These are phyloP conservation scores for Bathelium albidoporum DNA, from an alignment of 495 filamentous ascomycete species.

Conservation along the genomic window DNA sequence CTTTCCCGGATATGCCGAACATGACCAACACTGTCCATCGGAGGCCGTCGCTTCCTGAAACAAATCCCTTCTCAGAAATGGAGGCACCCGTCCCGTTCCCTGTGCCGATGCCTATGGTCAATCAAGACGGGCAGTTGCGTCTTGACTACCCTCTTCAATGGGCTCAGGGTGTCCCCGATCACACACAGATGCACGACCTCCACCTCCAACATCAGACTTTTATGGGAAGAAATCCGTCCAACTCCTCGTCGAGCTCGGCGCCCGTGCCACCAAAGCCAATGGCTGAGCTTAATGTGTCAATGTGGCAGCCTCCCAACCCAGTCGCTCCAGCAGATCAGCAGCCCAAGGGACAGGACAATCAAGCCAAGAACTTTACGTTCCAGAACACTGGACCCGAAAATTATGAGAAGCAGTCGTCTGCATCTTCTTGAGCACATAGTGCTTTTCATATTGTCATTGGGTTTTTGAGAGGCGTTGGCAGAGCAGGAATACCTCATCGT, in stretches of 20 bases:
- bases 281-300: neutral
- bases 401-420: slow-evolving; percentile 9
- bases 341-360: neutral
- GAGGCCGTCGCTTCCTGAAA: slow-evolving; percentile 2
- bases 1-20: slow-evolving; percentile 5
- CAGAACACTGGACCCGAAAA: slow-evolving; percentile 14
- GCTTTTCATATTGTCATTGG: neutral
- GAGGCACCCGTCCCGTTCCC: slow-evolving; percentile 9
- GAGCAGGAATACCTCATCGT: neutral
- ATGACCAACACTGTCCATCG: neutral
- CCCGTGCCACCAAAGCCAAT: neutral
- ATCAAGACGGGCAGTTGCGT: slow-evolving; percentile 3
- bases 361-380: slow-evolving; percentile 19
- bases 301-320: slow-evolving; percentile 2
- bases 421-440: neutral
- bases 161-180: neutral
- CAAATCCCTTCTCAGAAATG: neutral
- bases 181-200: neutral
- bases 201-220: neutral
- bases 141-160: slow-evolving; percentile 4
- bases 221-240: neutral
- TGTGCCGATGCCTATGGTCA: slow-evolving; percentile 18
- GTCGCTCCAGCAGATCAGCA: neutral
- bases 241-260: neutral
- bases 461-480: neutral